Conservation (phyloP, 2,329 filamentous ascomycete genomes). For the Sporothrix inflata region DNA sequence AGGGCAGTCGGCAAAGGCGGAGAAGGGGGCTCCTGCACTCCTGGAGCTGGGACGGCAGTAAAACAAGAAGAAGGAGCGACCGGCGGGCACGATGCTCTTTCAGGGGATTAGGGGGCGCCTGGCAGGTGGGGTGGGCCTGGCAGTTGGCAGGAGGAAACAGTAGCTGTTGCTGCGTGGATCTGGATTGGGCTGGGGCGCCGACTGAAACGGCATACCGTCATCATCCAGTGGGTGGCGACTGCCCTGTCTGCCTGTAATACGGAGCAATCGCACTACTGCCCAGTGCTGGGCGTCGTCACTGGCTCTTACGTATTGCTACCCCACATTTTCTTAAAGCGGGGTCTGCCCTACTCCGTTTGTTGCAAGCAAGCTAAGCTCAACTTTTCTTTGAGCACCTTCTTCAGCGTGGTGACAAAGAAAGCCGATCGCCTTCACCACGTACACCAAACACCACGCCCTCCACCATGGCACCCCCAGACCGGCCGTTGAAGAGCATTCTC, state of each 20-base stretch:
- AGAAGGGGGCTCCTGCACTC: constrained; percentile 2
- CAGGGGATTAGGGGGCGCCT: constrained; percentile 5
- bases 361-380: constrained; percentile 11
- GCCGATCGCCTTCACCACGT: not conserved
- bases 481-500: constrained; percentile 60
- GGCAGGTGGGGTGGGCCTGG: not conserved
- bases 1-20: constrained; percentile 10
- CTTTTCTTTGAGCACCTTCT: not conserved
- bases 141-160: constrained; percentile 23
- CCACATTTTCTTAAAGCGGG: constrained; percentile 23
- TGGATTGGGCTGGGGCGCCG: not conserved
- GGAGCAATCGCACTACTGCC: not conserved
- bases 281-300: constrained; percentile 11
- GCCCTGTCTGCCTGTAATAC: not conserved
- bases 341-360: constrained; percentile 11
- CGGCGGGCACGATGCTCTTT: constrained; percentile 10
- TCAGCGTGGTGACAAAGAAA: not conserved
- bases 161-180: not conserved
- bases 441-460: constrained; percentile 18
- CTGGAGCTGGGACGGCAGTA: constrained; percentile 11
- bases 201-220: constrained; percentile 22
- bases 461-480: constrained; percentile 52
- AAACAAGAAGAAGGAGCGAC: constrained; percentile 15
- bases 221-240: constrained; percentile 21
- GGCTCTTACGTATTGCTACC: constrained; percentile 17